phyloP scores from a whole-genome alignment of 148 eudicot genomes.

The Bassia scoparia region DNA sequence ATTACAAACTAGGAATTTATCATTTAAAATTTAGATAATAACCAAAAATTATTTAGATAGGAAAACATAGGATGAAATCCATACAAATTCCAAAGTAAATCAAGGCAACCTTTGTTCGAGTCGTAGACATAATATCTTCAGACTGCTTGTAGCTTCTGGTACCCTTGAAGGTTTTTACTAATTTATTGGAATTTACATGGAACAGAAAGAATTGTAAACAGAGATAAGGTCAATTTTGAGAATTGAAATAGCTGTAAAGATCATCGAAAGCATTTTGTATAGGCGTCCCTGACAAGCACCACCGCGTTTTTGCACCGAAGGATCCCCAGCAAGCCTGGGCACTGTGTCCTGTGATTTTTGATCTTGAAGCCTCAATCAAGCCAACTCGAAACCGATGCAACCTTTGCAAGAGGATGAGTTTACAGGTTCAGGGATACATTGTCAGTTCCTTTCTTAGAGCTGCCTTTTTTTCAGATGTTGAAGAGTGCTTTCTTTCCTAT shows the following conservation, averaged over 20 bases:
- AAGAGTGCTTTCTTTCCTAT: conserved; percentile 62
- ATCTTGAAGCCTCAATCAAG: conserved; percentile 96
- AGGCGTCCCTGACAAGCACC: conserved; percentile 99
- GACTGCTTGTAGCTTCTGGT: conserved; percentile 79
- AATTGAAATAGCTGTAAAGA: conserved; percentile 95
- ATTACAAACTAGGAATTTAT: no score
- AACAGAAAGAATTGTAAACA: conserved; percentile 55
- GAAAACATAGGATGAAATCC: no score
- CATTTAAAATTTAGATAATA: background rate
- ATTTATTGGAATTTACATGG: conserved; percentile 70
- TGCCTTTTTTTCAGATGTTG: conserved; percentile 39
- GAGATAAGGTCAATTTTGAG: conserved; percentile 87
- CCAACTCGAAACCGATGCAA: conserved; percentile 96
- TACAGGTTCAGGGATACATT: conserved; percentile 38
- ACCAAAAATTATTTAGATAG: background rate
- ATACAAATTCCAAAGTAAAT: background rate
- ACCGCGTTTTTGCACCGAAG: conserved; percentile 96
- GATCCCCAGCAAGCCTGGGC: conserved; percentile 99
- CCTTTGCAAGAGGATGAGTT: conserved; percentile 75
- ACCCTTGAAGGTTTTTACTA: conserved; percentile 57
- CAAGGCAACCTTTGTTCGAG: conserved; percentile 66
- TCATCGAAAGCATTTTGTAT: conserved; percentile 96
- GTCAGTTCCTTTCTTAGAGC: conserved; percentile 45
- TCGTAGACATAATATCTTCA: conserved; percentile 90
- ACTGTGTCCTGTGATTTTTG: conserved; percentile 80